Percentiles rank a stretch among this genome's conserved stretches.
Conservation (phyloP, 2,329 filamentous ascomycete species). For the Teratosphaeria viscida region DNA sequence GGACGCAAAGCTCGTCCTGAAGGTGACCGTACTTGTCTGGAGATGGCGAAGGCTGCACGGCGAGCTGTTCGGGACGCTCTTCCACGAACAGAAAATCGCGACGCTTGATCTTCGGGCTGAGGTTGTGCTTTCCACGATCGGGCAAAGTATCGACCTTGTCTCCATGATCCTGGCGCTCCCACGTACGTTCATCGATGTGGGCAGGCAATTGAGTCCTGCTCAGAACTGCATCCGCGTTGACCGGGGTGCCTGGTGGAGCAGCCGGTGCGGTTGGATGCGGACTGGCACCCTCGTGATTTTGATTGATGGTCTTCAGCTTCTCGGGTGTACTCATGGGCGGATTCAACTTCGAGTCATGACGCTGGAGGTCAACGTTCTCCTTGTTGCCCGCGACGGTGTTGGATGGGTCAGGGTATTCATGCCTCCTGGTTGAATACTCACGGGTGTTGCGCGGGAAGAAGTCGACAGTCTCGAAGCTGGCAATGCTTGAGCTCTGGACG, state of each 20-base stretch:
- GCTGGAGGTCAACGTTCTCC: conserved; percentile 9
- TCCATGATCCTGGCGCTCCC: neutral
- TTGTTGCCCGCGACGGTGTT: conserved; percentile 11
- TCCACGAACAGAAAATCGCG: conserved; percentile 17
- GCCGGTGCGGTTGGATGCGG: conserved; percentile 9
- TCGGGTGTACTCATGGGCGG: conserved; percentile 30
- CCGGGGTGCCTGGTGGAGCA: conserved; percentile 20
- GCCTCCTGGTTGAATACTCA: conserved; percentile 26
- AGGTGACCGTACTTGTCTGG: conserved; percentile 5
- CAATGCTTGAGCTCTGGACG: conserved; percentile 24
- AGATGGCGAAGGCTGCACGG: conserved; percentile 9
- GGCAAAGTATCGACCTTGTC: conserved; percentile 3
- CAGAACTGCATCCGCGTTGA: conserved; percentile 7
- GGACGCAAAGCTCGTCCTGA: conserved; percentile 7
- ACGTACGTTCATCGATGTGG: neutral
- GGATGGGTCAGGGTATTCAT: conserved; percentile 15
- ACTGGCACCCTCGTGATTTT: conserved; percentile 20
- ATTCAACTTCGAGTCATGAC: conserved; percentile 10
- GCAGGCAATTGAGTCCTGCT: neutral
- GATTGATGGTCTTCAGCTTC: conserved; percentile 28
- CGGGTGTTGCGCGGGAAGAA: conserved; percentile 30
- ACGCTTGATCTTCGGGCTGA: conserved; percentile 14
- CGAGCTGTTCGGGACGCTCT: conserved; percentile 12
- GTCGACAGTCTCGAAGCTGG: conserved; percentile 28
- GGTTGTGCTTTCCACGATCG: conserved; percentile 10